Percentiles rank a stretch among this genome's conserved stretches.
Conservation (phyloP, 768 basidiomycete genomes). For the Obba rivulosa region DNA sequence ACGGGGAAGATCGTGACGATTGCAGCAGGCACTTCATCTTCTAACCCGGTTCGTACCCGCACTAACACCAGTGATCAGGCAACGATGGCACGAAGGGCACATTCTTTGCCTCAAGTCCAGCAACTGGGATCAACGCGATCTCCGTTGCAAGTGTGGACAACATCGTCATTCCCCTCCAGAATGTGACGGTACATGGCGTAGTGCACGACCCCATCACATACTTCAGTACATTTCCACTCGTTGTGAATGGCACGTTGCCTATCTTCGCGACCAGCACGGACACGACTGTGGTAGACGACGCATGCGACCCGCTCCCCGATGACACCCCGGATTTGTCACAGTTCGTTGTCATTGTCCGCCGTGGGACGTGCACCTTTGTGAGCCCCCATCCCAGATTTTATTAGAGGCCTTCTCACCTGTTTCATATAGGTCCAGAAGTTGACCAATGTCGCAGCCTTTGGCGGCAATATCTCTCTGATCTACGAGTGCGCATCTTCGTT, state of each 20-base stretch:
- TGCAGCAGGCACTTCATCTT: conserved; percentile 46
- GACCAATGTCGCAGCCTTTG: conserved; percentile 47
- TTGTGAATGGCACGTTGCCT: conserved; percentile 39
- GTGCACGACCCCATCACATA: conserved; percentile 48
- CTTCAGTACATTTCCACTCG: conserved; percentile 43
- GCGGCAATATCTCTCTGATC: conserved; percentile 42
- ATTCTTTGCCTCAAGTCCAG: conserved; percentile 54
- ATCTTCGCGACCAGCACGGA: conserved; percentile 58
- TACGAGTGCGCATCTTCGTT: conserved; percentile 41
- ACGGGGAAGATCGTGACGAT: conserved; percentile 59
- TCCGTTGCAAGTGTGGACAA: conserved; percentile 53
- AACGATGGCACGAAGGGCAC: conserved; percentile 48
- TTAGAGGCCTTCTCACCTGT: background rate
- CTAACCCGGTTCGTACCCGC: conserved; percentile 22
- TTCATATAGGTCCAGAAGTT: conserved; percentile 40
- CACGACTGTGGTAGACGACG: conserved; percentile 48
- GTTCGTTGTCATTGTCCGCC: conserved; percentile 50
- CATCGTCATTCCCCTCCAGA: conserved; percentile 52
- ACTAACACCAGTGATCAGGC: conserved; percentile 7
- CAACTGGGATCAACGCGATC: conserved; percentile 52
- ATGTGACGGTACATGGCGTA: conserved; percentile 46
- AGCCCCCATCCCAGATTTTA: conserved; percentile 11
- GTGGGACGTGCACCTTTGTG: conserved; percentile 56
- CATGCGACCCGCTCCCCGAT: conserved; percentile 52
- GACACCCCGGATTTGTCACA: conserved; percentile 47